These are phyloP conservation scores for Pythium pyrilobum DNA, from an alignment of 352 stramenopile genomes.

Conservation along the genomic window DNA sequence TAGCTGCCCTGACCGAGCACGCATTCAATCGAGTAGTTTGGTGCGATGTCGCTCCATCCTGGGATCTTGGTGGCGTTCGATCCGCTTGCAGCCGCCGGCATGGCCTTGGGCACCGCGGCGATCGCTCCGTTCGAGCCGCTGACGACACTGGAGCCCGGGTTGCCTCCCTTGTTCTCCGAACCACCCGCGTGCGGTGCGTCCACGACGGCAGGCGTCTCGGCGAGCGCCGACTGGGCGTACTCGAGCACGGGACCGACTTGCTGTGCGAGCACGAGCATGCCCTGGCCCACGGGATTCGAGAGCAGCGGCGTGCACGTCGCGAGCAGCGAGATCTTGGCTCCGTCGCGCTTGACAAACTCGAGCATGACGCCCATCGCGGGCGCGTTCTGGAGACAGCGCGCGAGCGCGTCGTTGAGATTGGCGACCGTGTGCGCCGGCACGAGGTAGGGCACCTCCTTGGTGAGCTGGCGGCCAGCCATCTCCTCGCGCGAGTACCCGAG, in stretches of 20 bases:
- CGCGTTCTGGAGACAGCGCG: constrained; percentile 50
- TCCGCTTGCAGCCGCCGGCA: constrained; percentile 6
- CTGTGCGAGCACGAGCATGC: constrained; percentile 79
- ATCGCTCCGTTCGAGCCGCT: neutral
- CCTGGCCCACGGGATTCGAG: constrained; percentile 64
- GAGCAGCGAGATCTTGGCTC: constrained; percentile 56
- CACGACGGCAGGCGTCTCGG: constrained; percentile 48
- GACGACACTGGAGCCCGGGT: constrained; percentile 11
- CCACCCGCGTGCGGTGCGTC: constrained; percentile 17
- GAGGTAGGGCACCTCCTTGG: constrained; percentile 66
- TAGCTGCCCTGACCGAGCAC: constrained; percentile 83
- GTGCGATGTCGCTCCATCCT: constrained; percentile 77
- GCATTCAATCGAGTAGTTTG: constrained; percentile 82
- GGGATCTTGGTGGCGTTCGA: constrained; percentile 75
- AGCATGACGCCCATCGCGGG: constrained; percentile 48
- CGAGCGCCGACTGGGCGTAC: constrained; percentile 20
- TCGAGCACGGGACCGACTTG: constrained; percentile 44
- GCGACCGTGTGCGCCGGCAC: constrained; percentile 50
- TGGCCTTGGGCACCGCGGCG: neutral
- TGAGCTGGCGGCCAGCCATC: constrained; percentile 67
- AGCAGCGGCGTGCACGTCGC: constrained; percentile 67
- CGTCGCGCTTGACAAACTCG: constrained; percentile 53
- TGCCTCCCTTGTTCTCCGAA: neutral
- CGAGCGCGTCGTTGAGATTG: constrained; percentile 51
- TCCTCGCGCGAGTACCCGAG: constrained; percentile 76